Base-by-base conservation (phyloP, 2,329 filamentous ascomycete genomes). In the Shiraia sp. region DNA sequence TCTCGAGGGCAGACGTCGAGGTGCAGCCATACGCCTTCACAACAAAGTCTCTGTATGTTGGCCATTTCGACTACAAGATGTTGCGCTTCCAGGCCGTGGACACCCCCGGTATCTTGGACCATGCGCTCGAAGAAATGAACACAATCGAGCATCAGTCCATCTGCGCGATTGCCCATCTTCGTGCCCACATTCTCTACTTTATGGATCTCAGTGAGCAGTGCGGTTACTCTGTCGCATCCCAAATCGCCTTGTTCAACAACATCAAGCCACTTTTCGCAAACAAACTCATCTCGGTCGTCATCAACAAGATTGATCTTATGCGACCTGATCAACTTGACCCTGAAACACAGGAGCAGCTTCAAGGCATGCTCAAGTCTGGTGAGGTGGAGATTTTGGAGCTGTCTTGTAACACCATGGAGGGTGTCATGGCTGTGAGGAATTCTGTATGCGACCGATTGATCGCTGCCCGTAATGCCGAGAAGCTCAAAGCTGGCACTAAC, bases 71-170 rank as follows among this genome's bases (percentile, higher is more conserved):
- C 75, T 96, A 96, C 80, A 96, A 96, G 75, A 93, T 92, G 75
- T 90, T 55, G 28, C 81, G 88, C 49, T 90, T 90, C 75, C 87
- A 91, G 75, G 91, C 90, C 19, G 96, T 99, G 59, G 93, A 99
- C 73, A 99, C 93, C 9, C 92, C 92, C n/a, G 93, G 93, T 78
- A 96, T 99, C 57, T 77, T 99, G 47, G 93, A 99, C 61, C 93
- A 99, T 70, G 91, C 92, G 25, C 82, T 99, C 7, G 93, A 97
- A 74, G 93, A 97, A 76, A 99, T 97, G 93, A 68, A 96, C 75
- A 97, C 93, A 3, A 99, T 99, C 66, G 93, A 99, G 74, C 97
- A 97, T 90, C 93, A 97, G 78, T 88, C 88, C 49, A 96, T 99
- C 57, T 97, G 92, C 13, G 93, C 95, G 9, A 96, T 99, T 75